Conservation (phyloP, 1,284 basidiomycete species). For the Calocybe gambosa region DNA sequence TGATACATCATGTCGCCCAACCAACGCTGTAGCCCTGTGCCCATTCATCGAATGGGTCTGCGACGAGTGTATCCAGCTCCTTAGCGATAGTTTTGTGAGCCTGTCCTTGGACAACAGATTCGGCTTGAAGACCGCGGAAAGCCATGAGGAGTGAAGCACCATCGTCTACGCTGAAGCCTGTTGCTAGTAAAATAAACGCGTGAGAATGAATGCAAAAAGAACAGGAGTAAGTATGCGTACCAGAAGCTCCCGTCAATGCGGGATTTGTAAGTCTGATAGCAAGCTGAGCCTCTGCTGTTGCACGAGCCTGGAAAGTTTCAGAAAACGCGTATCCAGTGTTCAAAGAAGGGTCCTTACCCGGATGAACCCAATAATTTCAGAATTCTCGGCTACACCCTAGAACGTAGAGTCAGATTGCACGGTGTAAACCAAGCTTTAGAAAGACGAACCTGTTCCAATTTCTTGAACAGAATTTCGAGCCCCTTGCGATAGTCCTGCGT, state of each 20-base stretch:
- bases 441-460: constrained; percentile 67
- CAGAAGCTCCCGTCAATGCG: constrained; percentile 40
- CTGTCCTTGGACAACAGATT: constrained; percentile 60
- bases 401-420: constrained; percentile 17
- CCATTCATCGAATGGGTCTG: constrained; percentile 72
- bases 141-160: constrained; percentile 73
- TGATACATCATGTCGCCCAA: constrained; percentile 1
- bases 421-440: constrained; percentile 8
- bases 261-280: constrained; percentile 53
- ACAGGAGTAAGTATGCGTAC: constrained; percentile 29
- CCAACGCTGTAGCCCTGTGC: constrained; percentile 59
- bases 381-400: constrained; percentile 73
- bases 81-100: constrained; percentile 60
- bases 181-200: constrained; percentile 29
- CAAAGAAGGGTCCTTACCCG: constrained; percentile 42
- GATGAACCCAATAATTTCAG: constrained; percentile 77
- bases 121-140: constrained; percentile 72
- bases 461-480: constrained; percentile 68
- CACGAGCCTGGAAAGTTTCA: constrained; percentile 47
- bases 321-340: background rate
- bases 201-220: constrained; percentile 5
- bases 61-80: constrained; percentile 62
- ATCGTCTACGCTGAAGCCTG: constrained; percentile 71
- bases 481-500: constrained; percentile 82
- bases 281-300: constrained; percentile 54